phyloP scores from a whole-genome alignment of 2,329 filamentous ascomycete genomes.

The Colletotrichum filicis region DNA sequence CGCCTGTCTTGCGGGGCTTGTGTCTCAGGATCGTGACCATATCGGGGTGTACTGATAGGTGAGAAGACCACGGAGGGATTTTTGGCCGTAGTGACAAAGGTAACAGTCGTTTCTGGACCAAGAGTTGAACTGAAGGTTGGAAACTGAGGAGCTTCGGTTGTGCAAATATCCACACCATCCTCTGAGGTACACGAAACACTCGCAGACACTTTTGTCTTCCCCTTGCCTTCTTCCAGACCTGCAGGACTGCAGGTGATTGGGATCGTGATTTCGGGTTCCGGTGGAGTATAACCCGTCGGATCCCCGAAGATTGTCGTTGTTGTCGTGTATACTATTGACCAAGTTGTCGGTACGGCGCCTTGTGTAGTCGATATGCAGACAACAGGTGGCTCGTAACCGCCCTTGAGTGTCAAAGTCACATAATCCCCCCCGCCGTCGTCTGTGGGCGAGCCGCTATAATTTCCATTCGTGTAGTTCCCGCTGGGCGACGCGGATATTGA shows the following conservation, averaged over 20 bases:
- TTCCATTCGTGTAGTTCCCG: not conserved
- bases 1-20: slow-evolving; percentile 14
- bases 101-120: slow-evolving; percentile 44
- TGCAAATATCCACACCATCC: not conserved
- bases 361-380: slow-evolving; percentile 3
- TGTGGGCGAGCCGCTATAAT: not conserved
- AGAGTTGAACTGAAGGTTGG: slow-evolving; percentile 33
- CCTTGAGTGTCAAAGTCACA: not conserved
- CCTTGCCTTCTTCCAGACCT: not conserved
- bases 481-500: slow-evolving; percentile 2
- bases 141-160: not conserved
- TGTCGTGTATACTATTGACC: slow-evolving; percentile 59
- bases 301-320: slow-evolving; percentile 62
- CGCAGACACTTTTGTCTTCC: not conserved
- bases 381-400: not conserved
- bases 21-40: slow-evolving; percentile 27
- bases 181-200: not conserved
- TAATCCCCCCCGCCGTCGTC: not conserved
- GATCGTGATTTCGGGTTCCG: slow-evolving; percentile 53
- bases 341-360: slow-evolving; percentile 43
- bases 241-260: slow-evolving; percentile 38
- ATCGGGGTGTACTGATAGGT: slow-evolving; percentile 29
- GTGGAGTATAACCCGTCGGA: slow-evolving; percentile 57
- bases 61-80: slow-evolving; percentile 61
- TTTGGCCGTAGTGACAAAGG: slow-evolving; percentile 64